A percentile compares a stretch with the other conserved stretches of the same genome.
Evolutionary conservation across 2,329 filamentous ascomycete genomes (phyloP).

Genomic region (Leptographium radiaticola): DNA sequence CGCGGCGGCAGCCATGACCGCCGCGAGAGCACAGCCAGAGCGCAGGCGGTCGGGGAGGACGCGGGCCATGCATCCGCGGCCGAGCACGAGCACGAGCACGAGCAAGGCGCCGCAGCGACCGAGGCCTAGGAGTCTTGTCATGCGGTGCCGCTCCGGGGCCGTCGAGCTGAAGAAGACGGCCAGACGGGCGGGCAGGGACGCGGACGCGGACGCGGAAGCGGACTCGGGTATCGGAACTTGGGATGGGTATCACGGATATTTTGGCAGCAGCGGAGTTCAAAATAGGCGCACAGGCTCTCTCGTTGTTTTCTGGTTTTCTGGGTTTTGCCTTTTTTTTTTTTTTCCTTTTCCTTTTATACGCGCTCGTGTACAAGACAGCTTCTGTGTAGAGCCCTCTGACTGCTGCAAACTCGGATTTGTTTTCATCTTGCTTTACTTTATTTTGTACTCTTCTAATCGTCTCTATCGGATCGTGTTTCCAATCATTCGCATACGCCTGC

Average conservation of each 20-base stretch:
- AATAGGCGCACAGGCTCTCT: background rate
- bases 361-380: background rate
- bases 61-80: background rate
- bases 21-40: constrained; percentile 12
- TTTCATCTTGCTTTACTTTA: background rate
- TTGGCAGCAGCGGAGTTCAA: background rate
- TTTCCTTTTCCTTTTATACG: background rate
- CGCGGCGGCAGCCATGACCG: background rate
- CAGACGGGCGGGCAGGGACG: background rate
- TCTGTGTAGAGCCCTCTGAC: background rate
- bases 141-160: too few relatives aligned
- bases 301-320: background rate
- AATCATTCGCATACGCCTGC: background rate
- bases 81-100: background rate
- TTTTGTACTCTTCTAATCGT: background rate
- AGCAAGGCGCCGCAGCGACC: background rate
- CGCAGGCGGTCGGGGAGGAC: background rate
- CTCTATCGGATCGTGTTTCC: background rate
- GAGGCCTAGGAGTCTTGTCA: background rate
- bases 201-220: too few relatives aligned
- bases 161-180: background rate
- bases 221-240: background rate
- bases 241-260: background rate
- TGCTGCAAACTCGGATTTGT: background rate
- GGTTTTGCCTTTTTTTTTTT: background rate